Base-by-base conservation (phyloP, 768 basidiomycete genomes). In the Phanerochaete carnosa region DNA sequence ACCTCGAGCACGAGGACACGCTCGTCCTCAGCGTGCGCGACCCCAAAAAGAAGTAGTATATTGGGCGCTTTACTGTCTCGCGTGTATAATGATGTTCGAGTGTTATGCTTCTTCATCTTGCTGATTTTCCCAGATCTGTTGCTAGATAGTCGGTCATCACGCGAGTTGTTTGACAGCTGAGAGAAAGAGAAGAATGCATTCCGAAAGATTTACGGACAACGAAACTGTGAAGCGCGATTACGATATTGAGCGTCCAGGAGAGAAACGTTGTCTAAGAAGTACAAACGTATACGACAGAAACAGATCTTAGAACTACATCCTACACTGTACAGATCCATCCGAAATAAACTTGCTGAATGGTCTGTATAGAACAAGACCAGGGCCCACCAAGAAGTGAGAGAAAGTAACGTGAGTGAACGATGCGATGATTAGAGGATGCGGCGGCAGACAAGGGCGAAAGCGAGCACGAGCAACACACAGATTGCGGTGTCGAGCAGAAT, bases 1-100 rank as follows among this genome's bases (percentile, higher is more conserved):
- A 98, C 72, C 70, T 98, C 65, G 94, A 95, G 73, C 93, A 96
- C 64, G 95, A 95, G 68, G 95, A 98, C 72, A 62, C 85, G 56
- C 73, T 98, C 22, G 82, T 88, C 16, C 79, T 97, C 67, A 89
- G 83, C 57, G 79, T 98, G 33, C 85, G 89, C 60, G 88, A 90
- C 57, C 75, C 78, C 62, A 91, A 85, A 79, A 94, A 90, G 77
- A 90, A 84, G 76, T 71, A 70, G 61, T 45, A 15, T 6, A 1
- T 19, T 51, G 46, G 23, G 23, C 39, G 45, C 23, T 33, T 22
- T 57, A 19, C 19, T 43, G n/a, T 30, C 23, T 32, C 55, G 47
- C 43, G 46, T 33, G 29, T 62, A 45, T 60, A 45, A 30, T 33
- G 28, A 58, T 39, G 46, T 46, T 35, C 65, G 6, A 11, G 12